Conservation (phyloP, 148 eudicot genomes). For the Vaccinium myrtillus region DNA sequence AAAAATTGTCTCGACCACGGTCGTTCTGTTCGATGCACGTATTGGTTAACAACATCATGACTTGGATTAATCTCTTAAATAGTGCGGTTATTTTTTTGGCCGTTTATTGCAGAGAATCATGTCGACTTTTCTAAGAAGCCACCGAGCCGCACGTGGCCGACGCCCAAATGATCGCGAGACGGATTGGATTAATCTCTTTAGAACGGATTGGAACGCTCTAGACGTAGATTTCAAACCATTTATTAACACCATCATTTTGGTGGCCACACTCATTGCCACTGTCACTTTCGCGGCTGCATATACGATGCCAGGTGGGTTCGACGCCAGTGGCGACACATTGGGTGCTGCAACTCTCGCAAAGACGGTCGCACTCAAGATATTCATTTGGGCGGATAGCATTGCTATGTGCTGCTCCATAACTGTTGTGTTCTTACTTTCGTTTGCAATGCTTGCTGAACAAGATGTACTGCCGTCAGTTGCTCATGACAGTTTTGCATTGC, state of each 20-base stretch:
- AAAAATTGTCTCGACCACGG: no score
- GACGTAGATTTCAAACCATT: background rate
- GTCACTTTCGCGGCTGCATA: background rate
- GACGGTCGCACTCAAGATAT: background rate
- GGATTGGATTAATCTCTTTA: no score
- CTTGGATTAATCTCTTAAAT: no score
- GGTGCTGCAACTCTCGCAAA: background rate
- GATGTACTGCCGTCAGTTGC: background rate
- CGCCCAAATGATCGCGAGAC: background rate
- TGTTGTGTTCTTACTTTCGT: background rate
- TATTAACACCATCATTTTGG: background rate
- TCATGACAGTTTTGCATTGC: accelerated
- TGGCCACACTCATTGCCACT: background rate
- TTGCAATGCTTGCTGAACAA: accelerated
- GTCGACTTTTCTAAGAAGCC: background rate
- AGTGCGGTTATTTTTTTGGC: background rate
- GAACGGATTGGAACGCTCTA: no score
- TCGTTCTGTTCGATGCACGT: no score
- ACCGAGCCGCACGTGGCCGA: background rate
- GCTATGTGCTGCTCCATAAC: background rate
- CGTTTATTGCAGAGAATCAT: background rate
- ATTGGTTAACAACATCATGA: no score
- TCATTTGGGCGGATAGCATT: background rate
- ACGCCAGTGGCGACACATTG: background rate
- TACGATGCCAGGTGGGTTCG: background rate